These are phyloP conservation scores for Tolypocladium capitatum DNA, from an alignment of 2,329 filamentous ascomycete species.

Conservation along the genomic window DNA sequence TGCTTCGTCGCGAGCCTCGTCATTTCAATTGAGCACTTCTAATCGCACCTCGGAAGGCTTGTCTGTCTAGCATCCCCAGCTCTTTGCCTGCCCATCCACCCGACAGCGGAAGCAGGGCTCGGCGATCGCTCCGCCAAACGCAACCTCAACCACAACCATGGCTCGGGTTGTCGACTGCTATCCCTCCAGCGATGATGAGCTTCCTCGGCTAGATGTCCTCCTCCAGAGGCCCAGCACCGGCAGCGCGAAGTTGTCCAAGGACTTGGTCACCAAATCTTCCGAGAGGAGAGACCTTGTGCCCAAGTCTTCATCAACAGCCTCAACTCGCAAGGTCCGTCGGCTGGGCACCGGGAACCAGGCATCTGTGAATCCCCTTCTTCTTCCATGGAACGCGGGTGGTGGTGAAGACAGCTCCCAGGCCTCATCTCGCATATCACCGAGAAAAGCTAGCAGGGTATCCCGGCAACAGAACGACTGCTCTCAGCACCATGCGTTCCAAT, in stretches of 20 bases:
- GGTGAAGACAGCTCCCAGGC: constrained; percentile 6
- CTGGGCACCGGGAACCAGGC: constrained; percentile 11
- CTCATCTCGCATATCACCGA: not conserved
- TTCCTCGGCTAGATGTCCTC: constrained; percentile 24
- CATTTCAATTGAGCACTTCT: not conserved
- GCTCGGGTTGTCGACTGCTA: constrained; percentile 15
- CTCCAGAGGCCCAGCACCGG: constrained; percentile 4
- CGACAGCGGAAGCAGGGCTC: not conserved
- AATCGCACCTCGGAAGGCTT: not conserved
- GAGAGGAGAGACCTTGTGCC: constrained; percentile 9
- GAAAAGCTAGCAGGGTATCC: not conserved
- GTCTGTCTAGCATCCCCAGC: not conserved
- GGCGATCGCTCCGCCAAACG: not conserved
- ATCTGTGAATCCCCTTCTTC: constrained; percentile 17
- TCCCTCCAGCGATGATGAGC: constrained; percentile 26
- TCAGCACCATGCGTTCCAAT: not conserved
- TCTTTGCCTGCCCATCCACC: not conserved
- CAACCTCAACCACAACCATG: constrained; percentile 8
- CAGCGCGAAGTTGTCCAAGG: not conserved
- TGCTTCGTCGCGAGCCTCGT: not conserved
- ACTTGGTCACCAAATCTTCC: constrained; percentile 1
- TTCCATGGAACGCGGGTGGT: constrained; percentile 16
- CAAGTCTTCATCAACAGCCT: constrained; percentile 11
- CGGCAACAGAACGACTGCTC: not conserved
- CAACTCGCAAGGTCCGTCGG: constrained; percentile 17